Conservation (phyloP, 2,329 filamentous ascomycete genomes). For the Massarina eburnea region DNA sequence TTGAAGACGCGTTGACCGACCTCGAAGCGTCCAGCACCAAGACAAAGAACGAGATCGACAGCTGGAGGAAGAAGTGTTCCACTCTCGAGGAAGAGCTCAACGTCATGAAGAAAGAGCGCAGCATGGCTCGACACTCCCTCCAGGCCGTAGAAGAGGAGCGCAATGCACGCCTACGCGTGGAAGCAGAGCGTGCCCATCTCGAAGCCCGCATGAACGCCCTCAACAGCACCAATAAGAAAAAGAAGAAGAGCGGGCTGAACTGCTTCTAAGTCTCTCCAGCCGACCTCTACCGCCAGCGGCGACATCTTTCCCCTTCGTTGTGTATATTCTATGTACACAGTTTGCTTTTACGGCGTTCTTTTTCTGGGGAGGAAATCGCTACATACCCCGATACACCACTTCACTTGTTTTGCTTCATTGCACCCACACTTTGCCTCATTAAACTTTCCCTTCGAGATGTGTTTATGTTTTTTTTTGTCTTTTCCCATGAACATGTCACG, state of each 20-base stretch:
- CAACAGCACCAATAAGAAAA: constrained; percentile 87
- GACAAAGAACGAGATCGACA: constrained; percentile 85
- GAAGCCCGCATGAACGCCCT: constrained; percentile 78
- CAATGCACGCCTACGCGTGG: constrained; percentile 86
- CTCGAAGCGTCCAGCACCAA: constrained; percentile 90
- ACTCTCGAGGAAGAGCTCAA: constrained; percentile 73
- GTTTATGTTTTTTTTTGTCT: constrained; percentile 14
- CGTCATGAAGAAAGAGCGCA: constrained; percentile 62
- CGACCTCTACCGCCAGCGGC: constrained; percentile 2
- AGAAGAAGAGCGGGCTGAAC: constrained; percentile 93
- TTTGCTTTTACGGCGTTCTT: constrained; percentile 17
- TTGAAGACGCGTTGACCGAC: constrained; percentile 94
- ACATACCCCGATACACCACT: constrained; percentile 26
- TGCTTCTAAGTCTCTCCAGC: constrained; percentile 71
- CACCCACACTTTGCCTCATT: constrained; percentile 3
- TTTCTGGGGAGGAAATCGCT: constrained; percentile 12
- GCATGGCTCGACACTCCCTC: constrained; percentile 64
- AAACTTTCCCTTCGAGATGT: constrained; percentile 20
- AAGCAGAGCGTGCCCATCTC: constrained; percentile 82
- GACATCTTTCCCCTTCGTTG: constrained; percentile 9
- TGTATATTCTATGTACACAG: constrained; percentile 17
- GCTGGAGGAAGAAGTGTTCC: constrained; percentile 83
- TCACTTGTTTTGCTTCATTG: constrained; percentile 11
- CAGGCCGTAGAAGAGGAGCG: constrained; percentile 96
- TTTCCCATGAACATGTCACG: constrained; percentile 9